Base-by-base conservation (phyloP, 202 grass and related monocot species). In the Alloteropsis angusta region DNA sequence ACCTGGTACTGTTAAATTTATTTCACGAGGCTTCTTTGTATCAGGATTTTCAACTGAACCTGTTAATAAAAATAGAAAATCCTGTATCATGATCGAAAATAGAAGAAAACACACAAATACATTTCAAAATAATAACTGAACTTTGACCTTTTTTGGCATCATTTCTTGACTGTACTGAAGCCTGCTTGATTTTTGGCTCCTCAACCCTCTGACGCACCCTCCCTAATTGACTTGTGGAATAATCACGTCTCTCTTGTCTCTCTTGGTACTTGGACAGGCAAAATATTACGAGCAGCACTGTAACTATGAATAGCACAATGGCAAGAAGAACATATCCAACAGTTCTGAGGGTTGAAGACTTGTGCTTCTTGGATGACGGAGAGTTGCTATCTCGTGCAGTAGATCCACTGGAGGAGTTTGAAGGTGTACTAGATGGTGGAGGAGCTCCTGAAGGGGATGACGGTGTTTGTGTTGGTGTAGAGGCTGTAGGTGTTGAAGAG, bases 261-360 rank as follows among this genome's bases (percentile, higher is more conserved):
- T 87, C 90, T 89, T 91, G 86, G 66, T 84, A 88, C 82, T 96
- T 99, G 28, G 90, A 91, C 53, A 96, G 72, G 64, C 84, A 91
- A 83, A 86, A 91, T 50, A 95, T 85, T 63, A 89, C 55, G 19
- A 85, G 56, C 62, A 99, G 61, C 42, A 89, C 85, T 32, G 82
- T 44, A 68, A 99, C 76, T 53, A 90, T 83, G 49, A 96, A 82
- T 13, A 88, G 55, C 55, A 99, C 85, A 45, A 99, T 83, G 30
- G 55, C 84, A 65, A 88, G 87, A 82, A 90, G 50, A 44, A 87
- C 90, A 85, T 82, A 93, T 84, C 96, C 96, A 82, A 99, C 80
- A 46, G 88, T 88, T 82, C 89, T 91, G 42, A 89, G 69, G 58
- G 79, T 87, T 82, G 92, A 96, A 67, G 72, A 84, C 38, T 86